These are phyloP conservation scores for Fraxinus sp. DNA, from an alignment of 305 asterid genomes.

Conservation along the genomic window DNA sequence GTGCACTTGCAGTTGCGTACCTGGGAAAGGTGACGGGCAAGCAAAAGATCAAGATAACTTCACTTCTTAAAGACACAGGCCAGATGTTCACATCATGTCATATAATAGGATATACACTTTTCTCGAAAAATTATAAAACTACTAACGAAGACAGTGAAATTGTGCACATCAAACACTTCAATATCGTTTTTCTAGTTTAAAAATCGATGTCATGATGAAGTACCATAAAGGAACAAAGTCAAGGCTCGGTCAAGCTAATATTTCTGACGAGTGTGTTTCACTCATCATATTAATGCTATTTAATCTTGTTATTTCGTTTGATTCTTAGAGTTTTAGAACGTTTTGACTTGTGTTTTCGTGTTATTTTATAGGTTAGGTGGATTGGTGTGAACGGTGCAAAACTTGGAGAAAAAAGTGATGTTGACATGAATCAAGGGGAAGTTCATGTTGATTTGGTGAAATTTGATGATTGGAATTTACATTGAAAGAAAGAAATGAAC, in stretches of 20 bases:
- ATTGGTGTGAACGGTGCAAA: background rate
- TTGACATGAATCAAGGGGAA: background rate
- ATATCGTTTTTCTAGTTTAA: background rate
- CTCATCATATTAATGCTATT: background rate
- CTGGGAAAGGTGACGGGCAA: slow-evolving; percentile 39
- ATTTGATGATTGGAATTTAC: background rate
- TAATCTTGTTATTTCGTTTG: background rate
- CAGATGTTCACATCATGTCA: background rate
- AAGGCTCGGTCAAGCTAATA: background rate
- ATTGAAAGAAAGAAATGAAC: background rate
- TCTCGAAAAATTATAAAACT: background rate
- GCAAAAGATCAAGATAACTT: background rate
- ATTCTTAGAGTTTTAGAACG: background rate
- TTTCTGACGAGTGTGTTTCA: background rate
- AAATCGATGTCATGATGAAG: background rate
- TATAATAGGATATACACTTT: background rate
- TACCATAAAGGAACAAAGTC: background rate
- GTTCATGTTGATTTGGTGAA: background rate
- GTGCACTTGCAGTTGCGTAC: slow-evolving; percentile 99
- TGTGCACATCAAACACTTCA: background rate
- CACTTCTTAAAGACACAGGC: background rate
- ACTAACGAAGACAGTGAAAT: background rate
- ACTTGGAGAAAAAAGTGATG: background rate
- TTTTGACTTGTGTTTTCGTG: background rate
- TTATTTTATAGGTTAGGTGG: background rate